Evolutionary conservation across 1,284 basidiomycete species (phyloP).

Genomic region (Takashimella tepidaria): DNA sequence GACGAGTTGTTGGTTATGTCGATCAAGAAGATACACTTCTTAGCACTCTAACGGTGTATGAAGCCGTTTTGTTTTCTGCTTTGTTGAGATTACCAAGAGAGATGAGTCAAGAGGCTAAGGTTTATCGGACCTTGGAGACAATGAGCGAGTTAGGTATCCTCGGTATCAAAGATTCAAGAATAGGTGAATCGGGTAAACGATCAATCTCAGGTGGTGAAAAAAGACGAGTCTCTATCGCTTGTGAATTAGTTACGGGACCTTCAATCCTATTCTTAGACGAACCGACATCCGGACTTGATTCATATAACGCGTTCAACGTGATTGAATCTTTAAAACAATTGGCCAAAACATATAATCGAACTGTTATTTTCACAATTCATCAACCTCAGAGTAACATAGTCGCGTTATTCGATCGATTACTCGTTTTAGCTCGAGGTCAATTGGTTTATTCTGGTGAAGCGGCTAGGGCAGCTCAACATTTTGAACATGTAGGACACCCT

Average conservation of each 20-base stretch:
- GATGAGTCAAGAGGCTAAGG: conserved; percentile 91
- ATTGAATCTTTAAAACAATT: conserved; percentile 81
- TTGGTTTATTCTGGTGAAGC: conserved; percentile 77
- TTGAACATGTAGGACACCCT: conserved; percentile 67
- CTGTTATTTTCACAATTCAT: conserved; percentile 94
- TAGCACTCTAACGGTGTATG: conserved; percentile 93
- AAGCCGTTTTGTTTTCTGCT: conserved; percentile 92
- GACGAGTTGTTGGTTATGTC: conserved; percentile 84
- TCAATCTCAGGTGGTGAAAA: conserved; percentile 96
- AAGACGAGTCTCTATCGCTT: conserved; percentile 92
- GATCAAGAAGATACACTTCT: conserved; percentile 98
- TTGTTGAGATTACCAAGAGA: conserved; percentile 82
- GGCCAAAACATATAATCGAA: conserved; percentile 58
- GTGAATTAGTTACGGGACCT: conserved; percentile 92
- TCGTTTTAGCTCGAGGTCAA: conserved; percentile 78
- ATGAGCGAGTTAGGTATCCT: conserved; percentile 93
- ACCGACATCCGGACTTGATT: conserved; percentile 89
- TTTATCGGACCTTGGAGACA: conserved; percentile 88
- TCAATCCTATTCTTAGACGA: conserved; percentile 95
- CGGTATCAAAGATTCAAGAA: conserved; percentile 81
- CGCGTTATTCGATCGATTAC: conserved; percentile 83
- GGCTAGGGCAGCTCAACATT: conserved; percentile 69
- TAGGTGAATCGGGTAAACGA: conserved; percentile 72
- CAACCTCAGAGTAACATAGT: conserved; percentile 98
- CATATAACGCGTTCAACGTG: conserved; percentile 93